Evolutionary conservation across 2,329 filamentous ascomycete species (phyloP).

Genomic region (Fonsecaea monophora): DNA sequence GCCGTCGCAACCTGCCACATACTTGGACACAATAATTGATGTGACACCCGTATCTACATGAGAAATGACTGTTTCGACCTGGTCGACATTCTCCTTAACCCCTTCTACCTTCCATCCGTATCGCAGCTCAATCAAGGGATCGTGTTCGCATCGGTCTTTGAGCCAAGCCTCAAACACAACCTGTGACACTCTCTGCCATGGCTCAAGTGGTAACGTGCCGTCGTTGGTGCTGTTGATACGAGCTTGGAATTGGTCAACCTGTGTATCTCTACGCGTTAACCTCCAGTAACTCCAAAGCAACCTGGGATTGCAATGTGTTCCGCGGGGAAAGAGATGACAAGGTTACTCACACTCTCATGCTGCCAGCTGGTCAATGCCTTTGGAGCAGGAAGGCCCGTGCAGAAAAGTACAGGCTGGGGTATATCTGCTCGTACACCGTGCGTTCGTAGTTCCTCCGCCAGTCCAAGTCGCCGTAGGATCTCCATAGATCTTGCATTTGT

Average conservation of each 20-base stretch:
- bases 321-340: too few relatives aligned
- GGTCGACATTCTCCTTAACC: conserved; percentile 34
- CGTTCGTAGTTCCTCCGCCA: conserved; percentile 22
- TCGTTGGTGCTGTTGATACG: conserved; percentile 43
- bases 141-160: conserved; percentile 35
- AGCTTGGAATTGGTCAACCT: conserved; percentile 32
- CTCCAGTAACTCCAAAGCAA: background rate
- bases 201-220: conserved; percentile 44
- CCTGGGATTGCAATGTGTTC: too few relatives aligned
- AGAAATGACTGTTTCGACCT: conserved; percentile 34
- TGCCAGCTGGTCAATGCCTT: background rate
- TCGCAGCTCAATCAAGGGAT: conserved; percentile 40
- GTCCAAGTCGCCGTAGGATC: conserved; percentile 37
- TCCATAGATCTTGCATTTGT: conserved; percentile 49
- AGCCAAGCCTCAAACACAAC: conserved; percentile 48
- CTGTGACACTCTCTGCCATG: conserved; percentile 46
- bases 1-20: conserved; percentile 45
- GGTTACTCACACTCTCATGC: background rate
- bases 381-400: background rate
- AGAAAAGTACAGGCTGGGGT: conserved; percentile 1
- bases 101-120: conserved; percentile 42
- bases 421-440: conserved; percentile 1
- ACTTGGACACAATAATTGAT: conserved; percentile 36
- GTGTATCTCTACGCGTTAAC: background rate
- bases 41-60: conserved; percentile 33